A percentile compares a stretch with the other conserved stretches of the same genome.
Conservation (phyloP, 306 rosid species). For the Begonia fuchsioides region DNA sequence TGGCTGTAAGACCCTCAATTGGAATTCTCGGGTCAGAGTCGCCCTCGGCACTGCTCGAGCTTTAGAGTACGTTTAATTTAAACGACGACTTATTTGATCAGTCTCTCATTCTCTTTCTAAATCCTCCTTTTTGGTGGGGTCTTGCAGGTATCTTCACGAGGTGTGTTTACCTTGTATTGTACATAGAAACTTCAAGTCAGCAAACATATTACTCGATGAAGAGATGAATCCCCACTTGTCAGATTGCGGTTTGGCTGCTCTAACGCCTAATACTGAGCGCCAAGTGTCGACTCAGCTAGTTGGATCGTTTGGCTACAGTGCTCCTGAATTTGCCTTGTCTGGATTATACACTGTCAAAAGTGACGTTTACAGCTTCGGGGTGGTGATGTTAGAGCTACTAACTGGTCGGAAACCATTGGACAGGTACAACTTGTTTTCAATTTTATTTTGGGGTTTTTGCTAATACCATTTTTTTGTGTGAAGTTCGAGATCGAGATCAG, state of each 20-base stretch:
- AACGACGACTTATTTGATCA: constrained; percentile 3
- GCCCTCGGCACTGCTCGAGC: constrained; percentile 99
- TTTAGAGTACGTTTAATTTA: constrained; percentile 57
- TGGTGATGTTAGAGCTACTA: constrained; percentile 87
- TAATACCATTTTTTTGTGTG: constrained; percentile 3
- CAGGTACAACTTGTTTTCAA: constrained; percentile 29
- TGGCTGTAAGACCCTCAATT: constrained; percentile 56
- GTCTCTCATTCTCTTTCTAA: constrained; percentile 8
- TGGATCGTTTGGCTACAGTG: constrained; percentile 95
- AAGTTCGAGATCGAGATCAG: constrained; percentile 85
- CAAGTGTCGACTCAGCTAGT: constrained; percentile 87
- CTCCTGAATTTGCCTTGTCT: constrained; percentile 93
- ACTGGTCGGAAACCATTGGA: constrained; percentile 97
- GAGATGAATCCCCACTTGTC: constrained; percentile 47
- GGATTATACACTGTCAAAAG: constrained; percentile 94
- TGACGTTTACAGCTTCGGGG: constrained; percentile 97
- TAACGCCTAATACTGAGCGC: constrained; percentile 81
- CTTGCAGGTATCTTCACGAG: constrained; percentile 89
- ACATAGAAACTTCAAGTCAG: constrained; percentile 94
- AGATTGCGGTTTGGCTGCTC: constrained; percentile 78
- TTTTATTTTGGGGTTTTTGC: background rate
- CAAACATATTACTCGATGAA: constrained; percentile 90
- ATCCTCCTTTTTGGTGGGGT: constrained; percentile 2
- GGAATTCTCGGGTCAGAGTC: constrained; percentile 96
- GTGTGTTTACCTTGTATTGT: constrained; percentile 94